Evolutionary conservation across 2,329 filamentous ascomycete species (phyloP).

Genomic region (Fusarium denticulatum): DNA sequence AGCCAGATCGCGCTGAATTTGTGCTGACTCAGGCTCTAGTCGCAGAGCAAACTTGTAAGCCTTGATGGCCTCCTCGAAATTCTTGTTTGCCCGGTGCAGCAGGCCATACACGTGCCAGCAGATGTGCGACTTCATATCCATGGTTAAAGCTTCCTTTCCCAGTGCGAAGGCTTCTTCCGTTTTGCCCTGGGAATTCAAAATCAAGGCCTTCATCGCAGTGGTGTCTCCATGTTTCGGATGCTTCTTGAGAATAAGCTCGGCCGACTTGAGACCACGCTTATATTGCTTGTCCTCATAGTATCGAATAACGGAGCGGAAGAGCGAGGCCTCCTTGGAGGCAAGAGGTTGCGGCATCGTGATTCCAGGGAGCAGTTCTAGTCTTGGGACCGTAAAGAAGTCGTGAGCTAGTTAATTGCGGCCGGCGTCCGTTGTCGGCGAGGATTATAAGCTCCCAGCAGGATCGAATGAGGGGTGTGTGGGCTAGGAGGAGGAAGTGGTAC

Average conservation of each 20-base stretch:
- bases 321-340: constrained; percentile 87
- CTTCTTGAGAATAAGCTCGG: constrained; percentile 96
- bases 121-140: constrained; percentile 99
- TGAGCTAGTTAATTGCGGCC: constrained; percentile 6
- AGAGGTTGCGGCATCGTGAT: constrained; percentile 75
- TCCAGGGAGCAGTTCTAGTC: background rate
- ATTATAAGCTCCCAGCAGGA: constrained; percentile 56
- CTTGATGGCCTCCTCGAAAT: constrained; percentile 99
- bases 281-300: constrained; percentile 99
- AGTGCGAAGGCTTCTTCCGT: constrained; percentile 93
- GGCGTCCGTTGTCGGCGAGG: constrained; percentile 25
- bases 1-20: constrained; percentile 94
- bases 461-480: constrained; percentile 34
- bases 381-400: background rate
- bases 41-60: constrained; percentile 96
- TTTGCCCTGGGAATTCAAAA: constrained; percentile 92
- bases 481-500: constrained; percentile 12
- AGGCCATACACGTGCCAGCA: constrained; percentile 99
- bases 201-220: constrained; percentile 98
- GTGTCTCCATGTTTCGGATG: constrained; percentile 97
- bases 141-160: constrained; percentile 89
- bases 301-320: constrained; percentile 94
- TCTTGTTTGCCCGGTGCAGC: constrained; percentile 92
- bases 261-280: constrained; percentile 91
- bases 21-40: constrained; percentile 91